Conservation (phyloP, 140 eudicot species). For the Erigeron philadelphicus region DNA sequence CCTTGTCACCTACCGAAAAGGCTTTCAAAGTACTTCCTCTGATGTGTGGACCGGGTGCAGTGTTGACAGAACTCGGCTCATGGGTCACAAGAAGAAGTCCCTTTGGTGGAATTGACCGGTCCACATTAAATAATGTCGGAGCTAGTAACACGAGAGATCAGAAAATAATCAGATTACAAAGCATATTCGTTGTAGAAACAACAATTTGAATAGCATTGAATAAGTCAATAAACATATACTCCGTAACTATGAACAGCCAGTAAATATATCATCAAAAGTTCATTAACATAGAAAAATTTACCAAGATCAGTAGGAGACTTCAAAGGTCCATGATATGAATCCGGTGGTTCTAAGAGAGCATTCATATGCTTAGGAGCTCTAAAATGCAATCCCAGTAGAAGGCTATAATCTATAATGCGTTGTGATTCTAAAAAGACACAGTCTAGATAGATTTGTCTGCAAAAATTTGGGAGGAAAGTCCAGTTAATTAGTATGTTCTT, state of each 20-base stretch:
- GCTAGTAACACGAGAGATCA: slow-evolving; percentile 32
- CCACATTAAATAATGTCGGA: slow-evolving; percentile 32
- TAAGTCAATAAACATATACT: too few relatives aligned
- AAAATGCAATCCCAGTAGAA: slow-evolving; percentile 87
- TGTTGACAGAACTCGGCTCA: slow-evolving; percentile 73
- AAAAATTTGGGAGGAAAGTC: not conserved
- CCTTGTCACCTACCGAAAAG: slow-evolving; percentile 69
- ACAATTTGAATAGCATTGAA: too few relatives aligned
- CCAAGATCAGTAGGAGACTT: slow-evolving; percentile 34
- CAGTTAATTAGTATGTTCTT: not conserved
- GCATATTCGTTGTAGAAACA: not conserved
- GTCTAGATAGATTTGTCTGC: slow-evolving; percentile 66
- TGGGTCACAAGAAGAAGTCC: slow-evolving; percentile 85
- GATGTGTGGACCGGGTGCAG: slow-evolving; percentile 76
- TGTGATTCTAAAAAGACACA: slow-evolving; percentile 54
- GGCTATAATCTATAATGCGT: slow-evolving; percentile 58
- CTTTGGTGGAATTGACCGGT: slow-evolving; percentile 61
- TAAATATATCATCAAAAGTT: not conserved
- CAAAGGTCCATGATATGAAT: slow-evolving; percentile 24
- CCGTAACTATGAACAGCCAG: not conserved
- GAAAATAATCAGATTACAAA: not conserved
- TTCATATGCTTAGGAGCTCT: slow-evolving; percentile 89
- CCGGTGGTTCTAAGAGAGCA: slow-evolving; percentile 59
- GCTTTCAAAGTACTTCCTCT: slow-evolving; percentile 83
- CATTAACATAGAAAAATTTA: slow-evolving; percentile 17